Evolutionary conservation across 371 early-diverging fungal species (phyloP), one percentile per base, ranked within the genome.

Genomic region (Mycotypha africana): DNA sequence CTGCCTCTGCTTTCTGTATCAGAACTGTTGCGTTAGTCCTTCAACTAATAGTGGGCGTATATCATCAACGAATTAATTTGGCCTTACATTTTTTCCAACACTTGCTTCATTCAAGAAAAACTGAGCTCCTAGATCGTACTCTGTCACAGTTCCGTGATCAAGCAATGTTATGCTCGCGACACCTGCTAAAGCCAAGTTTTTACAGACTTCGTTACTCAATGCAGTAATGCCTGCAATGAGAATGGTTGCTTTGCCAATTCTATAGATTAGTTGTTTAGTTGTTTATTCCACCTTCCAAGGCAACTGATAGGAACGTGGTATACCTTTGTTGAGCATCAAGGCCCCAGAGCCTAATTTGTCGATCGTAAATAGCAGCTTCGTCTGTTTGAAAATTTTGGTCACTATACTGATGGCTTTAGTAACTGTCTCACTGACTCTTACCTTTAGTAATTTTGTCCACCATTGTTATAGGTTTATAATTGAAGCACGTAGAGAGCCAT

Each of bases 341-440:
- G 8, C 97, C 97, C 95, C 95, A 96, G 16, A 96, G 70, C 32
- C 97, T 79, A 56, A 96, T 95, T 73, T 96, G 97, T 14, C 97
- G 78, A 71, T 96, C 97, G 49, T 96, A 96, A 19, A 94, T 78
- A 19, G 82, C 88, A 9, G 86, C 88, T 56, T 95, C 97, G 43
- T 93, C 97, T 80, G 28, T 28, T n/a, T n/a, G n/a, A n/a, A n/a
- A n/a, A n/a, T n/a, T n/a, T n/a, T n/a, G n/a, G n/a, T n/a, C n/a
- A n/a, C n/a, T n/a, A n/a, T n/a, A n/a, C n/a, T n/a, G n/a, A n/a
- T n/a, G n/a, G n/a, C n/a, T n/a, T n/a, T n/a, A n/a, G n/a, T n/a
- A n/a, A n/a, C n/a, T n/a, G n/a, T n/a, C n/a, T n/a, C n/a, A n/a
- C n/a, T n/a, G n/a, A n/a, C n/a, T n/a, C n/a, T n/a, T n/a, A n/a